Evolutionary conservation across 2,329 filamentous ascomycete genomes (phyloP), one percentile per base, ranked within the genome.

Genomic region (Arthrobotrys sinensis): DNA sequence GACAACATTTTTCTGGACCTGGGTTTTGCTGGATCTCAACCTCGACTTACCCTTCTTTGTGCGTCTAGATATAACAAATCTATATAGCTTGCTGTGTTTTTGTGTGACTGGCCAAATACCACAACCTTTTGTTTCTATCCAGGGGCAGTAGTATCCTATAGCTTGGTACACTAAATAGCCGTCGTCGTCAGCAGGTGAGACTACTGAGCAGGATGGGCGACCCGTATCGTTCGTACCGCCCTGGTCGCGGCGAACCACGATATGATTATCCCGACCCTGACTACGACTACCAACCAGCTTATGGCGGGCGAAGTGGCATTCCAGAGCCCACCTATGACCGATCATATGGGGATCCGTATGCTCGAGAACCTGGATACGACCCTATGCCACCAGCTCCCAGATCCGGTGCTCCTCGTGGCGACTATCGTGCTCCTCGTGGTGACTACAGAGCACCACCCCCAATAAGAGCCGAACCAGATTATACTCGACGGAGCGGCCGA

Each of bases 191-290:
- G 62, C 62, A 62, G 55, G 50, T 55, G 48, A 45, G 50, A 57
- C 24, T 32, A 46, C 57, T 65, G 24, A 52, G 16, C 68, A 72
- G 60, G 52, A 77, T 77, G 73, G 52, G 60, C 57, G 73, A 77
- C 36, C 73, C 73, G 16, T 77, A 77, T 63, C 45, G 65, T 45
- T 36, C 69, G 43, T 52, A 50, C n/a, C 43, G 34, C 32, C 53
- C 38, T 21, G 2, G 5, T 5, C 48, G 50, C 40, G 32, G 52
- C 40, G 43, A 34, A 16, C 50, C 52, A n/a, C 48, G 66, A 28
- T 60, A 70, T 40, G 50, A 70, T 4, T 70, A 57, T 24, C 65
- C 48, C 16, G 50, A 69, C 24, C 24, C 24, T 34, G 50, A 53
- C 0, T 53, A 53, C 28, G 67, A 71, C 12, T 71, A 72, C 36